These are phyloP conservation scores for Hypoxylon lenormandii DNA, from an alignment of 495 filamentous ascomycete genomes.

Conservation along the genomic window DNA sequence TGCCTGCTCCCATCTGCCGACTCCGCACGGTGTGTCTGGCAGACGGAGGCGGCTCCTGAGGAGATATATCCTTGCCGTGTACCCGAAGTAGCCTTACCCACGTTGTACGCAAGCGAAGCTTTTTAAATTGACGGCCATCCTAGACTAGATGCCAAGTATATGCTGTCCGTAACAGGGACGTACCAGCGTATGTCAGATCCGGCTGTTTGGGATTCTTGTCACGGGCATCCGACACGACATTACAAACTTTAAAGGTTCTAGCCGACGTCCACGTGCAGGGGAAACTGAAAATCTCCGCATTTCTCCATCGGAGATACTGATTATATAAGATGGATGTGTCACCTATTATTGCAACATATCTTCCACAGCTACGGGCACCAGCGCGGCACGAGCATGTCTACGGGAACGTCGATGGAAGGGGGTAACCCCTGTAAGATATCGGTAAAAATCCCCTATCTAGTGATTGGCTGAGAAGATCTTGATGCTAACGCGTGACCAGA, in stretches of 20 bases:
- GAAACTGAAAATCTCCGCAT: slow-evolving; percentile 10
- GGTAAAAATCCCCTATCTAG: neutral
- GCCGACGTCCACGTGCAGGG: slow-evolving; percentile 7
- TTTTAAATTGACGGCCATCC: slow-evolving; percentile 8
- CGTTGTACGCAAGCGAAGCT: neutral
- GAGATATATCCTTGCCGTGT: no score
- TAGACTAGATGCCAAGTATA: no score
- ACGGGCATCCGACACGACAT: neutral
- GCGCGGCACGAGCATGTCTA: slow-evolving; percentile 13
- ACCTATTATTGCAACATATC: slow-evolving; percentile 8
- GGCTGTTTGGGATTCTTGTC: slow-evolving; percentile 13
- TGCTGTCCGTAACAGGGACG: neutral
- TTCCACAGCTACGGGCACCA: slow-evolving; percentile 5
- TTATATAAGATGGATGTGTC: slow-evolving; percentile 25
- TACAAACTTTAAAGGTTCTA: neutral
- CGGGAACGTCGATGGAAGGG: slow-evolving; percentile 14
- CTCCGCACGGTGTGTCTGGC: neutral
- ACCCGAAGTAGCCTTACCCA: no score
- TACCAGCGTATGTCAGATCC: slow-evolving; percentile 18
- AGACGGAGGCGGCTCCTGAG: neutral
- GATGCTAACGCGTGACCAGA: slow-evolving; percentile 54
- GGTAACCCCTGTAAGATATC: slow-evolving; percentile 27
- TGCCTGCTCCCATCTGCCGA: neutral
- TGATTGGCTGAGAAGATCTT: neutral
- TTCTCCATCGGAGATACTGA: neutral